Evolutionary conservation across 805 yeast species (phyloP), one percentile per base, ranked within the genome.

Genomic region (Nakazawaea ernobii): DNA sequence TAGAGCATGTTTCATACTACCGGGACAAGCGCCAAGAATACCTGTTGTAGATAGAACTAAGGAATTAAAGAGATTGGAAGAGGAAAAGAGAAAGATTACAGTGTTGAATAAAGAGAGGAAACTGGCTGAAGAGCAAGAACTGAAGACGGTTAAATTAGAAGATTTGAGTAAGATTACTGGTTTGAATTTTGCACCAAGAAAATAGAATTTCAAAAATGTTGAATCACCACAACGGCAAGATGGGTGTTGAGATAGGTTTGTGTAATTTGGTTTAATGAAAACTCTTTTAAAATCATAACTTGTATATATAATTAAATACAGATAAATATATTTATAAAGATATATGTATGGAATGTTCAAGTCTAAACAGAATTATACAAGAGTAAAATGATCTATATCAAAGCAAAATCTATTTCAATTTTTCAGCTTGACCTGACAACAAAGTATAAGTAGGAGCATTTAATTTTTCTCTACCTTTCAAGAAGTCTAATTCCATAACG

Each of bases 401-500:
- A 10, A 20, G 4, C 4, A 5, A 17, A 3, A 32, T 28, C 28
- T 47, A 48, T 43, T 58, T 61, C 44, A 65, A 51, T 54, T 73
- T 66, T 65, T 83, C 89, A 42, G 76, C 66, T 68, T 91, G 97
- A 43, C 92, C 96, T 48, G 82, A 81, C 57, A 94, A 74, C 54
- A 94, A 76, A 39, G 99, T 94, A 74, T 80, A 91, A n/a, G 86
- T 85, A 30, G 92, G 95, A 39, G 94, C 89, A 49, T 73, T 76
- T 58, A 94, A 81, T 71, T 80, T 85, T 49, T 86, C 91, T 69
- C 96, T 82, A 55, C 99, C 99, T 62, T 90, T 84, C 64, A 94
- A 79, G 79, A 92, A 94, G 61, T 88, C 92, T 60, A 94, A 81
- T 71, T 94, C 99, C 87, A 94, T 81, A 40, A 94, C 88, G 62